phyloP scores from a whole-genome alignment of 148 eudicot genomes.

The Rhododendron mucronatum region DNA sequence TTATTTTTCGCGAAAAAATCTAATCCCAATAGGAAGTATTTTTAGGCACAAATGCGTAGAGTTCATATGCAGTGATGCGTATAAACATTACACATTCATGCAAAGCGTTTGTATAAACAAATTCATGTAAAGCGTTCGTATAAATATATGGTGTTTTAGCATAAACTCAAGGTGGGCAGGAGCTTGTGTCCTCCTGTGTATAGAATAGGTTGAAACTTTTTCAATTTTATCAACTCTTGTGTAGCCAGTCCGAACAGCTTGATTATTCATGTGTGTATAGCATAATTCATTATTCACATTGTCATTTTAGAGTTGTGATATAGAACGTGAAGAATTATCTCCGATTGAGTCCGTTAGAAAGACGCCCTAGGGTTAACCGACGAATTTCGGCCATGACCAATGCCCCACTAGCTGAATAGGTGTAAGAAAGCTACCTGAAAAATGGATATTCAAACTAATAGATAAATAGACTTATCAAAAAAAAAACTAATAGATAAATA shows the following conservation, averaged over 20 bases:
- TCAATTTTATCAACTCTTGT: background rate
- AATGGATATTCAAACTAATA: background rate
- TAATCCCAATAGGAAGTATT: background rate
- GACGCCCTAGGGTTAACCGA: too few species aligned
- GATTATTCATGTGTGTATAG: too few species aligned
- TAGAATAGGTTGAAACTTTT: fast-evolving
- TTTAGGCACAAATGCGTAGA: background rate
- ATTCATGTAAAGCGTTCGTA: background rate
- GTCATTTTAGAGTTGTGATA: background rate
- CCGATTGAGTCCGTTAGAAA: too few species aligned
- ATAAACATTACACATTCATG: background rate
- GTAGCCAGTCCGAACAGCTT: background rate
- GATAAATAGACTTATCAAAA: too few species aligned
- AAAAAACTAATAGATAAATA: too few species aligned
- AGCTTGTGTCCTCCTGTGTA: background rate
- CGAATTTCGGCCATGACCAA: too few species aligned
- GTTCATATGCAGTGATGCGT: background rate
- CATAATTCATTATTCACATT: too few species aligned
- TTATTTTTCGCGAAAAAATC: background rate
- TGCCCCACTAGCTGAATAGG: too few species aligned
- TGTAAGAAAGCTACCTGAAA: too few species aligned
- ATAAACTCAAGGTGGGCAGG: background rate
- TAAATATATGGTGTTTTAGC: background rate
- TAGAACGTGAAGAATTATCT: background rate
- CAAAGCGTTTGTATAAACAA: too few species aligned